phyloP scores from a whole-genome alignment of 352 stramenopile species.

The Globisporangium spiculum region DNA sequence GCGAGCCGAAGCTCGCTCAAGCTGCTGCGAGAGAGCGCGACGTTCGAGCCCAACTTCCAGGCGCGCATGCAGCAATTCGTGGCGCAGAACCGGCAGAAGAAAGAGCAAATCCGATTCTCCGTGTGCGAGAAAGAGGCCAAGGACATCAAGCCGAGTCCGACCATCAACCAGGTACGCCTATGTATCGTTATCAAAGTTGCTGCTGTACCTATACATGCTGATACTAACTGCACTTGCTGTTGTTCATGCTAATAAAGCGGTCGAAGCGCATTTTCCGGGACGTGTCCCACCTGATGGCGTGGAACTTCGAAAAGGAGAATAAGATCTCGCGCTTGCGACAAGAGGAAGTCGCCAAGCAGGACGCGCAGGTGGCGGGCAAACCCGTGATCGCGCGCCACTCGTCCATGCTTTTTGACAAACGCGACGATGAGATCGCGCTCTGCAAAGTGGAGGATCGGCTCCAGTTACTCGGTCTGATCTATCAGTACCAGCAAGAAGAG shows the following conservation, averaged over 20 bases:
- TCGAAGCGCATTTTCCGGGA: constrained; percentile 57
- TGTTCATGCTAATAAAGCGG: constrained; percentile 24
- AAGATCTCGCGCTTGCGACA: constrained; percentile 47
- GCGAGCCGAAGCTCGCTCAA: constrained; percentile 31
- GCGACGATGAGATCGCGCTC: constrained; percentile 45
- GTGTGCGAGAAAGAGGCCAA: constrained; percentile 29
- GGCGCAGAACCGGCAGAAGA: constrained; percentile 35
- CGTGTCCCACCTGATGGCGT: constrained; percentile 61
- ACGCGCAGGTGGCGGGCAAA: constrained; percentile 28
- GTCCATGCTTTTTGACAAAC: constrained; percentile 26
- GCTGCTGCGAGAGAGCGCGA: constrained; percentile 40
- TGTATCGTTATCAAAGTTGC: not conserved
- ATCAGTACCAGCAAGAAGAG: constrained; percentile 66
- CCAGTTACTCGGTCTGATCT: constrained; percentile 65
- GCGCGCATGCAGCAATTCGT: constrained; percentile 52
- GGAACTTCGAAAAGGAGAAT: constrained; percentile 54
- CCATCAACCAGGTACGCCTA: constrained; percentile 52
- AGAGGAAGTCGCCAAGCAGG: constrained; percentile 28
- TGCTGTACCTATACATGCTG: not conserved
- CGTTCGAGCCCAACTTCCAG: constrained; percentile 65
- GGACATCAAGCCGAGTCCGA: constrained; percentile 28
- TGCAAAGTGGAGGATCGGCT: constrained; percentile 72
- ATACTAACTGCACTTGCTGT: not conserved
- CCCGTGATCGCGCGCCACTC: constrained; percentile 36
- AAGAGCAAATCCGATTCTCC: constrained; percentile 41